Evolutionary conservation across 2,329 filamentous ascomycete genomes (phyloP), one percentile per base, ranked within the genome.

Genomic region (Tolypocladium pustulatum): DNA sequence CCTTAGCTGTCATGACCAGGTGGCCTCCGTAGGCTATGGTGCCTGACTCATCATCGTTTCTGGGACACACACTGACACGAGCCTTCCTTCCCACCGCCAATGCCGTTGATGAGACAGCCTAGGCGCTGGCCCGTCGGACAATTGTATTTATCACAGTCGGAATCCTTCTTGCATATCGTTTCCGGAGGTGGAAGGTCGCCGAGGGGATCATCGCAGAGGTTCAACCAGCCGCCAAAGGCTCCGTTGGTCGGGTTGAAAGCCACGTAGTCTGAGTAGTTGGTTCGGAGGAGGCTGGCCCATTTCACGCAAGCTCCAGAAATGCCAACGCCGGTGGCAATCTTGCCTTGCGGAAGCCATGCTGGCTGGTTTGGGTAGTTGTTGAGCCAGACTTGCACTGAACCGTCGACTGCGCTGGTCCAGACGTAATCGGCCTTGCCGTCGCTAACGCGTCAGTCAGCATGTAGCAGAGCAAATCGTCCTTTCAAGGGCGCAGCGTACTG

Each of bases 391-490:
- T 55, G 20, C 5, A 60, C 61, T 20, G 27, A 32, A 25, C 63
- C 60, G 27, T 63, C 60, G 17, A 61, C 36, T 1, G 56, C 52
- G 27, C 61, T 54, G 4, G 60, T 63, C 62, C 62, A 65, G 53
- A 64, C 58, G 49, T 63, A 65, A 43, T 65, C 61, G 22, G 60
- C 62, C 43, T 61, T 62, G 25, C 57, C 63, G 34, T 64, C 63
- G 51, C 64, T 63, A 46, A 17, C 37, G 37, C 1, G 4, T 3
- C 15, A 38, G 37, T 38, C 15, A 38, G 37, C 37, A 38, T 38
- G 20, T 20, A 17, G 4, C 13, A 38, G 4, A 37, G 17, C 3
- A 13, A 37, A 12, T 15, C 17, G 36, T 37, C 12, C 5, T 4
- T 15, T 37, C 10, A 5, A 15, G 15, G 9, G 37, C 6, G 1